A percentile compares a stretch with the other conserved stretches of the same genome.
Evolutionary conservation across 371 early-diverging fungal genomes (phyloP).

Genomic region (Mucor piriformis): DNA sequence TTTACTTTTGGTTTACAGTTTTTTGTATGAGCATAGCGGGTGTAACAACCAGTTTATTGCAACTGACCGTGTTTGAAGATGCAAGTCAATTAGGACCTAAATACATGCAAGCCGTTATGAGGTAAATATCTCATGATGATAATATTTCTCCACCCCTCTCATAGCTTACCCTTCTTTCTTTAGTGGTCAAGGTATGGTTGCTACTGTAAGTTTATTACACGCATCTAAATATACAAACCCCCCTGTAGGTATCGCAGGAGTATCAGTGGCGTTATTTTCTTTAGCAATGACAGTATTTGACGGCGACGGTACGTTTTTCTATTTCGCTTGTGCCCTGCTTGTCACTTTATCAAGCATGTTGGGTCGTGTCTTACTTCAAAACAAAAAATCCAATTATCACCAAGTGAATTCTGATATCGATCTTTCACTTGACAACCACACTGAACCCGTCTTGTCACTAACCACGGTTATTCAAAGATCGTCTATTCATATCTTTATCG

Average conservation of each 20-base stretch:
- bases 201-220: too few species aligned
- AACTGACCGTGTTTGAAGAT: conserved; percentile 71
- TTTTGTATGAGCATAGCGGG: conserved; percentile 59
- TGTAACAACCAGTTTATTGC: conserved; percentile 62
- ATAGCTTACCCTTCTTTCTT: neutral
- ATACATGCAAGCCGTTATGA: conserved; percentile 77
- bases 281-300: conserved; percentile 43
- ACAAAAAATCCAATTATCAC: conserved; percentile 42
- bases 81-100: conserved; percentile 67
- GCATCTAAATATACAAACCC: too few species aligned
- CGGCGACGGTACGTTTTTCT: conserved; percentile 6
- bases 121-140: conserved; percentile 31
- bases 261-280: conserved; percentile 56
- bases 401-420: neutral
- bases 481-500: conserved; percentile 45
- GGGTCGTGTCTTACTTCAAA: conserved; percentile 45
- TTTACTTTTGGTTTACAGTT: conserved; percentile 63
- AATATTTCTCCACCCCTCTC: neutral
- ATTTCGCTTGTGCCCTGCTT: conserved; percentile 16
- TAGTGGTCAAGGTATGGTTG: conserved; percentile 55
- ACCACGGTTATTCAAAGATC: conserved; percentile 27
- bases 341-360: conserved; percentile 49
- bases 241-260: conserved; percentile 63
- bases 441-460: too few species aligned
- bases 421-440: too few species aligned